Percentiles rank a stretch among this genome's conserved stretches.
Evolutionary conservation across 2,329 filamentous ascomycete genomes (phyloP).

Genomic region (Colletotrichum simmondsii): DNA sequence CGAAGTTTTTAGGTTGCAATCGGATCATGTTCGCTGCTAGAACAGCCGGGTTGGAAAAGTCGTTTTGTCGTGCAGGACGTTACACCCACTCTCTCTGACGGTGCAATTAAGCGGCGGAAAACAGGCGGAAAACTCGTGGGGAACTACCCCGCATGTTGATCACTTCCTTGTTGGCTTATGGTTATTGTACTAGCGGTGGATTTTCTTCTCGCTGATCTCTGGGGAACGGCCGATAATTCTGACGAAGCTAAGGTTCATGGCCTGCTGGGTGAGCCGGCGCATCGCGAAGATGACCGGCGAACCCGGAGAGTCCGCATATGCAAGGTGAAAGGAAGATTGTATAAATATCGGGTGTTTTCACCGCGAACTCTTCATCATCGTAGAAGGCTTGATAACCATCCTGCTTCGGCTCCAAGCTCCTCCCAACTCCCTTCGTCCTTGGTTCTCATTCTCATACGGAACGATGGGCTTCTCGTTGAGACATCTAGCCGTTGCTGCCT

Average conservation of each 20-base stretch:
- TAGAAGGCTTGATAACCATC: background rate
- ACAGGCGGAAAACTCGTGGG: constrained; percentile 12
- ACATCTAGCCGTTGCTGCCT: constrained; percentile 10
- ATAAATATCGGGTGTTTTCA: background rate
- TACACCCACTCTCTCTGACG: constrained; percentile 1
- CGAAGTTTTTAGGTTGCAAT: background rate
- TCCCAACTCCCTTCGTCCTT: background rate
- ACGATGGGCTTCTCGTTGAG: constrained; percentile 9
- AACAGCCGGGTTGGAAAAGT: background rate
- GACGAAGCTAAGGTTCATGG: constrained; percentile 10
- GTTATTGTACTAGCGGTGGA: background rate
- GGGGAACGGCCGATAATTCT: constrained; percentile 27
- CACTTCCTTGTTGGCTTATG: background rate
- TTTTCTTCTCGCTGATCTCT: constrained; percentile 9
- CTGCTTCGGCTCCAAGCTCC: background rate
- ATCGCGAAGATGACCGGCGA: constrained; percentile 5
- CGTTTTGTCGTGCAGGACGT: constrained; percentile 3
- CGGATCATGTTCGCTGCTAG: constrained; percentile 1
- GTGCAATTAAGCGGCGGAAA: background rate
- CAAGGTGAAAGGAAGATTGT: background rate
- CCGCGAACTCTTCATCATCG: background rate
- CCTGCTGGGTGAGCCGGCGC: background rate
- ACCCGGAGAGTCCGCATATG: background rate
- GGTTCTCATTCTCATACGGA: background rate
- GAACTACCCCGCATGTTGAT: background rate